Evolutionary conservation across 1,284 basidiomycete genomes (phyloP).

Genomic region (Xerocomus cyaneibrunnescens): DNA sequence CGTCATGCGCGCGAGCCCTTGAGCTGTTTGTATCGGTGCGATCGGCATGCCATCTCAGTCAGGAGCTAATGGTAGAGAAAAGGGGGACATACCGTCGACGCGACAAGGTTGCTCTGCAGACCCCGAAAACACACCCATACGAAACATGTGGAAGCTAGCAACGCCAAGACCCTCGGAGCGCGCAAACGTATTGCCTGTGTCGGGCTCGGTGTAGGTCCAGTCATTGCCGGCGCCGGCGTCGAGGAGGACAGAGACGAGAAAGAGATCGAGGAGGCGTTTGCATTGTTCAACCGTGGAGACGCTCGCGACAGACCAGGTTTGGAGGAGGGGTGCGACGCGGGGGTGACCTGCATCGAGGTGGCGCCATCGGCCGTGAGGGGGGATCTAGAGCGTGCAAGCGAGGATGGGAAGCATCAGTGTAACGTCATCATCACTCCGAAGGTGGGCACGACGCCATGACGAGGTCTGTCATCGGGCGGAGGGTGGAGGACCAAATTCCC

Average conservation of each 20-base stretch:
- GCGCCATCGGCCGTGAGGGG: constrained; percentile 89
- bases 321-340: constrained; percentile 62
- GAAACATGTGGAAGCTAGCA: constrained; percentile 90
- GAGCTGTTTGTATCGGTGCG: constrained; percentile 46
- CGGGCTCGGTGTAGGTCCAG: constrained; percentile 77
- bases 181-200: constrained; percentile 58
- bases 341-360: constrained; percentile 75
- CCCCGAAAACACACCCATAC: constrained; percentile 79
- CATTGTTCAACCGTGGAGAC: constrained; percentile 61
- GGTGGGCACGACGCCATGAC: background rate
- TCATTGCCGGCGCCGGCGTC: constrained; percentile 89
- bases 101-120: constrained; percentile 58
- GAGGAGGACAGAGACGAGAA: constrained; percentile 89
- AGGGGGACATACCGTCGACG: constrained; percentile 65
- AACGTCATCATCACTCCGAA: constrained; percentile 5
- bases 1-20: constrained; percentile 68
- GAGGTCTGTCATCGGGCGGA: constrained; percentile 4
- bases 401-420: background rate
- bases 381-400: constrained; percentile 55
- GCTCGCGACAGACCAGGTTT: constrained; percentile 51
- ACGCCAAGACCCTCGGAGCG: constrained; percentile 93
- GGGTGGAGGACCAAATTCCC: constrained; percentile 9
- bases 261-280: constrained; percentile 83
- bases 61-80: background rate
- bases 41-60: too few species aligned